Conservation (phyloP, 495 filamentous ascomycete species). For the Tuber umbilicatum region DNA sequence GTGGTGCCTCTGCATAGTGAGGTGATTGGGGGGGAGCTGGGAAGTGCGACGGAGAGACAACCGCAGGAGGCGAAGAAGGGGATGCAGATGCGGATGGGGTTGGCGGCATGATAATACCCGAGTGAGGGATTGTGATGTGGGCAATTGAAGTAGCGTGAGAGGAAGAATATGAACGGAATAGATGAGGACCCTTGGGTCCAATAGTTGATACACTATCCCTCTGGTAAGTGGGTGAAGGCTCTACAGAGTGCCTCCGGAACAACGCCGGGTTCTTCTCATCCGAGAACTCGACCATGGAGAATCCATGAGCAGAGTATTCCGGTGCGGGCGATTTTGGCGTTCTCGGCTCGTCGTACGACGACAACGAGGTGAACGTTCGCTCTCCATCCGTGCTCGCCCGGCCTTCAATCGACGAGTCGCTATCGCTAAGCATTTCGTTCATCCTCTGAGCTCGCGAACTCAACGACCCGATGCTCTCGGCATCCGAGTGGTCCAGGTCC, state of each 20-base stretch:
- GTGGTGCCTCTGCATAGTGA: constrained; percentile 32
- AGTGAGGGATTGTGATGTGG: constrained; percentile 37
- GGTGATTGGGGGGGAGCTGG: constrained; percentile 24
- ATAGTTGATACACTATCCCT: constrained; percentile 55
- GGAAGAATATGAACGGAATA: constrained; percentile 62
- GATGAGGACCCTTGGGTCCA: constrained; percentile 76
- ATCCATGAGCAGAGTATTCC: constrained; percentile 35
- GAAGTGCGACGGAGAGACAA: constrained; percentile 40
- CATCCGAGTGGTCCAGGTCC: constrained; percentile 40
- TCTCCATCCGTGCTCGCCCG: constrained; percentile 33
- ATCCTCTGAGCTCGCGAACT: constrained; percentile 38
- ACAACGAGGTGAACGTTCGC: constrained; percentile 55
- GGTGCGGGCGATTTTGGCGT: constrained; percentile 54
- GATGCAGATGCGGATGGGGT: constrained; percentile 44
- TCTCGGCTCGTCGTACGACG: constrained; percentile 65
- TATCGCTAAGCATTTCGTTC: constrained; percentile 40
- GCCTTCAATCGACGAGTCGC: constrained; percentile 37
- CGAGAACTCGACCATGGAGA: constrained; percentile 32
- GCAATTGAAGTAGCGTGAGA: constrained; percentile 26
- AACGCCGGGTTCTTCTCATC: constrained; percentile 38
- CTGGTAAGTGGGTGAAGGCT: constrained; percentile 29
- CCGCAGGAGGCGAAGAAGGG: constrained; percentile 32
- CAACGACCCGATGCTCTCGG: constrained; percentile 41
- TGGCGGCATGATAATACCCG: constrained; percentile 30
- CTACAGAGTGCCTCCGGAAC: constrained; percentile 32